Evolutionary conservation across 352 stramenopile genomes (phyloP).

Genomic region (Phytophthora foliorum): DNA sequence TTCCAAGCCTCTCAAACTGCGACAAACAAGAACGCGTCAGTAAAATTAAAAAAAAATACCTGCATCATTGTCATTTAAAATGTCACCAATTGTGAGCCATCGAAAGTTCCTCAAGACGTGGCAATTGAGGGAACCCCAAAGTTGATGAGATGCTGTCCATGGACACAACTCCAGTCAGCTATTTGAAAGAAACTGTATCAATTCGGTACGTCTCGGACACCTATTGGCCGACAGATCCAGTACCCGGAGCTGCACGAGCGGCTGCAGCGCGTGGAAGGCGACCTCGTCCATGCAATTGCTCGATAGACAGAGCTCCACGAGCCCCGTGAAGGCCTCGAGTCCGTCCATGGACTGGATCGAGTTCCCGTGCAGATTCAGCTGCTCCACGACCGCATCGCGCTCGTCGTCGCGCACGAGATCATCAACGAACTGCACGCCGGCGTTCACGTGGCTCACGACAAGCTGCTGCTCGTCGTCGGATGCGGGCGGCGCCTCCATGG

Average conservation of each 20-base stretch:
- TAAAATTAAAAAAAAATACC: background rate
- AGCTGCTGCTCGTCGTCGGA: conserved; percentile 12
- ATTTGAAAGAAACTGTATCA: background rate
- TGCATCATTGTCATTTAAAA: background rate
- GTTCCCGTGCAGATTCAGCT: conserved; percentile 87
- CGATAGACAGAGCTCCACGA: conserved; percentile 83
- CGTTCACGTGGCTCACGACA: conserved; percentile 53
- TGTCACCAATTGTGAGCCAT: conserved; percentile 77
- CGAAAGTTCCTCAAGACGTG: conserved; percentile 74
- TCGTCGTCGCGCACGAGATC: conserved; percentile 52
- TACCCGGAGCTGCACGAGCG: conserved; percentile 68
- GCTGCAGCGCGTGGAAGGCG: conserved; percentile 70
- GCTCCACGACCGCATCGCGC: conserved; percentile 60
- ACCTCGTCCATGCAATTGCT: conserved; percentile 85
- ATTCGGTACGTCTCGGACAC: conserved; percentile 21
- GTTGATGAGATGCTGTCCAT: conserved; percentile 58
- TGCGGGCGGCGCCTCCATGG: conserved; percentile 6
- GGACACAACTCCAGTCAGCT: conserved; percentile 4
- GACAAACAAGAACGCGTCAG: background rate
- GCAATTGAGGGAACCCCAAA: conserved; percentile 68
- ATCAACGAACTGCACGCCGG: conserved; percentile 46
- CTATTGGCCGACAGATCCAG: conserved; percentile 85
- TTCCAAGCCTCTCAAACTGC: conserved; percentile 60
- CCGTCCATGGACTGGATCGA: conserved; percentile 70
- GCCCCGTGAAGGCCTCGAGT: conserved; percentile 64